phyloP scores from a whole-genome alignment of 2,329 filamentous ascomycete genomes.

The Gaeumannomyces sp. region DNA sequence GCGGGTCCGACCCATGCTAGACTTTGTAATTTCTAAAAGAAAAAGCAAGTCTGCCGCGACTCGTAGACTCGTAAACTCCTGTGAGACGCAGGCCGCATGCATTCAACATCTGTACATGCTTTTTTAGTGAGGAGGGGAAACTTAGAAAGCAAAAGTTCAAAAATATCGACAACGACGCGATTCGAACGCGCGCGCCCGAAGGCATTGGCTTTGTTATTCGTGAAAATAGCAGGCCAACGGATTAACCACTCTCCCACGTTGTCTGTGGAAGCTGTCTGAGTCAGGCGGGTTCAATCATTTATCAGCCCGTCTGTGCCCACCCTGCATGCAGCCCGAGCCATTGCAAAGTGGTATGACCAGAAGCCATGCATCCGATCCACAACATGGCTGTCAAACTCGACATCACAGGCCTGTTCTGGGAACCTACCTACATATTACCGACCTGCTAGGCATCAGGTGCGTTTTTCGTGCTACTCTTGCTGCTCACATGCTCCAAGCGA shows the following conservation, averaged over 20 bases:
- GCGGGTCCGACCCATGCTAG: too few relatives aligned
- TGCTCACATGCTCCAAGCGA: too few relatives aligned
- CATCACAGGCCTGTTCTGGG: neutral
- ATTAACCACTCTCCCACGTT: constrained; percentile 1
- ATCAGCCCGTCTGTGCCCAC: neutral
- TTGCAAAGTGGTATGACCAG: neutral
- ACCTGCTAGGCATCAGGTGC: neutral
- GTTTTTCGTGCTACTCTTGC: too few relatives aligned
- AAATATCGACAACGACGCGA: neutral
- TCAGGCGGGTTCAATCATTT: neutral
- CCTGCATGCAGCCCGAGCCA: too few relatives aligned
- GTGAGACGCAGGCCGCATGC: too few relatives aligned
- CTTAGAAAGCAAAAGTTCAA: too few relatives aligned
- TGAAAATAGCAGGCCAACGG: neutral
- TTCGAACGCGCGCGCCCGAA: constrained; percentile 1
- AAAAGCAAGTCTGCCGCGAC: too few relatives aligned
- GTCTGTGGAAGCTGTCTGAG: neutral
- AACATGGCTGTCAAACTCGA: neutral
- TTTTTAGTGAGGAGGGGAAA: too few relatives aligned
- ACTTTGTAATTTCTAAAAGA: too few relatives aligned
- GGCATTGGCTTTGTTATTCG: neutral
- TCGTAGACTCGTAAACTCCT: too few relatives aligned
- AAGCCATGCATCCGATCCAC: neutral
- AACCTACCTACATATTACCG: too few relatives aligned
- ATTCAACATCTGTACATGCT: too few relatives aligned